These are phyloP conservation scores for Suillus variegatus DNA, from an alignment of 768 basidiomycete genomes.

Conservation along the genomic window DNA sequence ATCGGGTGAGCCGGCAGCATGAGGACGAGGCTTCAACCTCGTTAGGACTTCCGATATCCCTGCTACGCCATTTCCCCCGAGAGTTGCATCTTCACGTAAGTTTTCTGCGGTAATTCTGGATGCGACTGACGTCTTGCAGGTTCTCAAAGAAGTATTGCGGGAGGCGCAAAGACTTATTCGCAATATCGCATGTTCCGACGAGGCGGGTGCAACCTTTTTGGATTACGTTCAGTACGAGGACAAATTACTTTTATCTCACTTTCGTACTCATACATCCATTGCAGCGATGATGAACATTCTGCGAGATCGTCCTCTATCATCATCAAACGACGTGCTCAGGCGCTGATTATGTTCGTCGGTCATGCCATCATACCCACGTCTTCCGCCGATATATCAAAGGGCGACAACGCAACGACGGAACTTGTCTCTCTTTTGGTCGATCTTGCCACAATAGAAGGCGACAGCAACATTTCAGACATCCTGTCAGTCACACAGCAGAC, in stretches of 20 bases:
- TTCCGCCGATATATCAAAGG: background rate
- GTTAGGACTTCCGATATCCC: conserved; percentile 64
- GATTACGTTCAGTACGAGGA: conserved; percentile 53
- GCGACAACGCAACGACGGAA: conserved; percentile 35
- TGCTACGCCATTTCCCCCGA: conserved; percentile 58
- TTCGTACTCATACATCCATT: background rate
- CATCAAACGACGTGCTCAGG: conserved; percentile 62
- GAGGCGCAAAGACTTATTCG: conserved; percentile 64
- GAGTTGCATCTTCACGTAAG: conserved; percentile 55
- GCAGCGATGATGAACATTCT: conserved; percentile 62
- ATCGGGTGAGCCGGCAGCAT: conserved; percentile 64
- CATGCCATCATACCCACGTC: conserved; percentile 42
- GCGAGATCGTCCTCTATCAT: conserved; percentile 42
- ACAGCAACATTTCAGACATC: conserved; percentile 41
- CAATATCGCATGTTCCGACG: conserved; percentile 41
- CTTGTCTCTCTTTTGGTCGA: conserved; percentile 52
- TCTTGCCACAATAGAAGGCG: conserved; percentile 43
- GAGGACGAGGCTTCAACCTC: conserved; percentile 58
- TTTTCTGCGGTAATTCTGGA: background rate
- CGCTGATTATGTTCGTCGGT: conserved; percentile 66
- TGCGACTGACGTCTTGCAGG: conserved; percentile 36
- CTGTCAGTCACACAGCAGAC: conserved; percentile 48
- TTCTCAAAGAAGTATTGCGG: conserved; percentile 60
- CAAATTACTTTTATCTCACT: background rate
- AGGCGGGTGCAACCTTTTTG: conserved; percentile 49